Evolutionary conservation across 164 flowering plant species (phyloP).

Genomic region (Piper betle): DNA sequence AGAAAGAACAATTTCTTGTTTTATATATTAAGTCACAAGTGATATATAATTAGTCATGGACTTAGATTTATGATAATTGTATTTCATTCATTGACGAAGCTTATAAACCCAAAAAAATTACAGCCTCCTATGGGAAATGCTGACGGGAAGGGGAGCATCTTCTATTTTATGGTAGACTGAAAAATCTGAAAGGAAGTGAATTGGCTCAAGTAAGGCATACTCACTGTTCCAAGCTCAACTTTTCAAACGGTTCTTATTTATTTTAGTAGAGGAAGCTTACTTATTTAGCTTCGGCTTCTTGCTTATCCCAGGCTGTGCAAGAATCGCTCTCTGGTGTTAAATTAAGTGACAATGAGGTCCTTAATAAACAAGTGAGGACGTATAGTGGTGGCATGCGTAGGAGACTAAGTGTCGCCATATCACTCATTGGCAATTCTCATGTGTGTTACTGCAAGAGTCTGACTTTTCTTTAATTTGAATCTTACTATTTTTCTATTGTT

Average conservation of each 20-base stretch:
- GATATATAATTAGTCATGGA: background rate
- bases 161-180: conserved; percentile 28
- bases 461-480: background rate
- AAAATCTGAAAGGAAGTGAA: conserved; percentile 66
- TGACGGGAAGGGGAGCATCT: conserved; percentile 23
- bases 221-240: background rate
- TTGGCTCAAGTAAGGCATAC: conserved; percentile 41
- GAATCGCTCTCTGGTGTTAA: conserved; percentile 78
- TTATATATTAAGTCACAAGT: background rate
- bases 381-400: conserved; percentile 99
- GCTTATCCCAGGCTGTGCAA: conserved; percentile 63
- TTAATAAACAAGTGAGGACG: conserved; percentile 73
- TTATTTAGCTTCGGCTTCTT: background rate
- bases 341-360: conserved; percentile 72
- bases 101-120: background rate
- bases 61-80: background rate
- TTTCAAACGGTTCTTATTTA: background rate
- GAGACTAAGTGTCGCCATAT: conserved; percentile 93
- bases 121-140: conserved; percentile 81
- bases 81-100: conserved; percentile 2
- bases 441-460: conserved; percentile 22
- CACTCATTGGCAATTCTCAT: conserved; percentile 88
- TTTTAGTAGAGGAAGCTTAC: background rate
- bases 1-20: background rate
- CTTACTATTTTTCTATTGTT: background rate